These are phyloP conservation scores for Cyberlindnera japonica DNA, from an alignment of 805 yeast genomes.

Conservation along the genomic window DNA sequence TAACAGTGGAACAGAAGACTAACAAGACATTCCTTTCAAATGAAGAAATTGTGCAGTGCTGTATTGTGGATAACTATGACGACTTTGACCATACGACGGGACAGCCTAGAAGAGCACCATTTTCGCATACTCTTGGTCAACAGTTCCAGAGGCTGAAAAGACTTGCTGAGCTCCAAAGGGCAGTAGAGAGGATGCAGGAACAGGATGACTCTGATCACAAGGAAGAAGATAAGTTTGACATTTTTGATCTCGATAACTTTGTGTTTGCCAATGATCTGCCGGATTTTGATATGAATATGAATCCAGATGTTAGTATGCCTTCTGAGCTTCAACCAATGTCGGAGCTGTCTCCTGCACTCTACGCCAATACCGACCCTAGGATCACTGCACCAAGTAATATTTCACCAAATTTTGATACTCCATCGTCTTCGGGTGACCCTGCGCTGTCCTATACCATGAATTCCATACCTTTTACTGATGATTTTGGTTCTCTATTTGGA, in stretches of 20 bases:
- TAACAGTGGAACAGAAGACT: constrained; percentile 41
- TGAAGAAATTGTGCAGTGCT: constrained; percentile 58
- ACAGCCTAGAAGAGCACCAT: constrained; percentile 23
- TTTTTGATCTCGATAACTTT: constrained; percentile 9
- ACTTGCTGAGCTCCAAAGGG: constrained; percentile 21
- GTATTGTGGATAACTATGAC: constrained; percentile 43
- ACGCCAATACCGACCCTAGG: background rate
- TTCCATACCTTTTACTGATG: background rate
- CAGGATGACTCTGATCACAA: background rate
- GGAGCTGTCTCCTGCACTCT: constrained; percentile 11
- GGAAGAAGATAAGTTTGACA: constrained; percentile 3
- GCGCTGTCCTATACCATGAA: background rate
- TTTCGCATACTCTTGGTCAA: constrained; percentile 26
- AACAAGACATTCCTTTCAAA: constrained; percentile 48
- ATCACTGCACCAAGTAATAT: background rate
- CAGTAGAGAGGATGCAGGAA: background rate
- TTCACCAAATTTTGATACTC: constrained; percentile 2
- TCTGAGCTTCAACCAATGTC: constrained; percentile 27
- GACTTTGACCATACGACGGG: constrained; percentile 22
- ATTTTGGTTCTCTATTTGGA: background rate
- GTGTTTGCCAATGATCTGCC: constrained; percentile 9
- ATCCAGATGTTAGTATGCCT: constrained; percentile 6
- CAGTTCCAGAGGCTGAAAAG: constrained; percentile 23
- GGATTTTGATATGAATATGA: constrained; percentile 8
- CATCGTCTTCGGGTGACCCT: background rate